Percentiles rank a stretch among this genome's conserved stretches.
phyloP scores from a whole-genome alignment of 306 rosid genomes.

The Amphicarpaea edgeworthii region DNA sequence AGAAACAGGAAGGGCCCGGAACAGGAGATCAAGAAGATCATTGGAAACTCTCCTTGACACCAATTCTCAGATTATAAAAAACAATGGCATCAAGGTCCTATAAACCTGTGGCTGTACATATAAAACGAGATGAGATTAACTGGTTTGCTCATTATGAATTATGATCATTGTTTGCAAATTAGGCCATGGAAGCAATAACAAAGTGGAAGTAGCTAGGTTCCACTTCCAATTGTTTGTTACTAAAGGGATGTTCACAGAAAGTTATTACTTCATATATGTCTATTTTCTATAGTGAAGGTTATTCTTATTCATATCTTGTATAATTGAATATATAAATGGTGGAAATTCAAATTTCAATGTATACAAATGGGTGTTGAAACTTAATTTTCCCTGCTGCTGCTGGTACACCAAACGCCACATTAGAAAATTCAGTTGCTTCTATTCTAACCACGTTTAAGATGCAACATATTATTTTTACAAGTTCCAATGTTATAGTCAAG shows the following conservation, averaged over 20 bases:
- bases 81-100: constrained; percentile 56
- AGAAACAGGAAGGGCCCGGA: constrained; percentile 78
- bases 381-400: constrained; percentile 46
- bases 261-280: constrained; percentile 40
- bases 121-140: constrained; percentile 39
- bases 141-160: constrained; percentile 53
- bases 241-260: constrained; percentile 44
- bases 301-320: constrained; percentile 48
- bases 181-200: constrained; percentile 45
- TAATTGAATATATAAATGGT: constrained; percentile 41
- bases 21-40: constrained; percentile 66
- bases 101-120: constrained; percentile 53
- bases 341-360: constrained; percentile 42
- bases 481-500: constrained; percentile 37
- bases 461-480: constrained; percentile 18
- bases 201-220: constrained; percentile 50
- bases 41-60: constrained; percentile 77
- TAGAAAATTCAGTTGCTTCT: constrained; percentile 54
- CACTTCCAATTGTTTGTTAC: constrained; percentile 47
- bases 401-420: constrained; percentile 59
- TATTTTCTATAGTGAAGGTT: constrained; percentile 42
- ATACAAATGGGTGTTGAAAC: constrained; percentile 46
- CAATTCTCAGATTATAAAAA: constrained; percentile 46
- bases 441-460: constrained; percentile 43
- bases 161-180: constrained; percentile 43